phyloP scores from a whole-genome alignment of 1,139 yeast genomes.

The Casaregolazyma lundiana region DNA sequence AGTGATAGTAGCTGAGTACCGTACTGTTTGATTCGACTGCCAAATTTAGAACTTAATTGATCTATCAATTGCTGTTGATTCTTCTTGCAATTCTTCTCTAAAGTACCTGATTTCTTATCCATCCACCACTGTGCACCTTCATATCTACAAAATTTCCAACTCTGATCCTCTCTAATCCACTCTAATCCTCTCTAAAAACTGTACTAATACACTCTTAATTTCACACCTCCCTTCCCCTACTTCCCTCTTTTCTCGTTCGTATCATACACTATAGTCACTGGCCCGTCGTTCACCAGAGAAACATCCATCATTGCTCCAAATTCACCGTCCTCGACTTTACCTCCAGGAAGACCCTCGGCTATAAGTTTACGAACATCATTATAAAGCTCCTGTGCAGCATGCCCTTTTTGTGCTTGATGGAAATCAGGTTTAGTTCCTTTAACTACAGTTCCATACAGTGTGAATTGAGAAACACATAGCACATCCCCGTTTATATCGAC shows the following conservation, averaged over 20 bases:
- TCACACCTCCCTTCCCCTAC: neutral
- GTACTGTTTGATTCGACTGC: too few relatives aligned
- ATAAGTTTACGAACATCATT: constrained; percentile 49
- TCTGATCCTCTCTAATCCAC: too few relatives aligned
- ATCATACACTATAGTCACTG: constrained; percentile 70
- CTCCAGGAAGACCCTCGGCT: constrained; percentile 45
- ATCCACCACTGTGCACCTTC: too few relatives aligned
- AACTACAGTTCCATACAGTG: constrained; percentile 74
- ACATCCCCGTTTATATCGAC: constrained; percentile 55
- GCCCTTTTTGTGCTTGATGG: constrained; percentile 80
- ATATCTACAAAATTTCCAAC: too few relatives aligned
- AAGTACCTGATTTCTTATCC: too few relatives aligned
- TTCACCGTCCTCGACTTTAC: constrained; percentile 77
- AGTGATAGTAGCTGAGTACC: too few relatives aligned
- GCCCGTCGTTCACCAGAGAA: constrained; percentile 76
- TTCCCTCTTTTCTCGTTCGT: constrained; percentile 34
- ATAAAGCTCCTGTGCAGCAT: constrained; percentile 63
- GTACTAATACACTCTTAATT: neutral
- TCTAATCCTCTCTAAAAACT: neutral
- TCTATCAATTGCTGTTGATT: too few relatives aligned
- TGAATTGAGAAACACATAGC: constrained; percentile 71
- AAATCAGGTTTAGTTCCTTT: constrained; percentile 95
- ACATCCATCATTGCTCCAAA: constrained; percentile 99
- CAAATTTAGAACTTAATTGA: too few relatives aligned
- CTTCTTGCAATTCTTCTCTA: too few relatives aligned